phyloP scores from a whole-genome alignment of 805 yeast genomes.

The Lipomyces kockii region DNA sequence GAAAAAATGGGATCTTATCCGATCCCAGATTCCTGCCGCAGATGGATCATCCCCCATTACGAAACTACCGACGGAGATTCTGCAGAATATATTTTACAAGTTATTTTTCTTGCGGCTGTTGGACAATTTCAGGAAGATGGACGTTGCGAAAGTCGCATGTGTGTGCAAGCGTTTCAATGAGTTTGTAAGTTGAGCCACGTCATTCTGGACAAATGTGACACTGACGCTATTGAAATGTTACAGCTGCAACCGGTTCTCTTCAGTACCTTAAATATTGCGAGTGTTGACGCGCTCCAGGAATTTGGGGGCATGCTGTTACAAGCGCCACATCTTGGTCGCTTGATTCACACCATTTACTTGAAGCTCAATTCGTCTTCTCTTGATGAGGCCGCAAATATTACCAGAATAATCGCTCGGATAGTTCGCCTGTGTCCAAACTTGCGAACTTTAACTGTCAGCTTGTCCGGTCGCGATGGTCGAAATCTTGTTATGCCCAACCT shows the following conservation, averaged over 20 bases:
- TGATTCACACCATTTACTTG: constrained; percentile 13
- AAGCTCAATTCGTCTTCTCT: constrained; percentile 11
- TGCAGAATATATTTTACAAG: constrained; percentile 18
- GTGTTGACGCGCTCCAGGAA: constrained; percentile 9
- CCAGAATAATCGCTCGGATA: constrained; percentile 4
- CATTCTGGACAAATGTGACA: not conserved
- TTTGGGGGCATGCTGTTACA: constrained; percentile 7
- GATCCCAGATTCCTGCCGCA: constrained; percentile 27
- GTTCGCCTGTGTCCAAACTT: constrained; percentile 14
- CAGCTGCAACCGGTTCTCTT: constrained; percentile 25
- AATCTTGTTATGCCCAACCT: constrained; percentile 18
- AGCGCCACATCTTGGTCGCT: constrained; percentile 13
- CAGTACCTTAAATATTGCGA: constrained; percentile 7
- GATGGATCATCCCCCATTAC: constrained; percentile 22
- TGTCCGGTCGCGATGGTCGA: constrained; percentile 19
- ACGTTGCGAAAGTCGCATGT: constrained; percentile 21
- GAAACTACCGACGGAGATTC: constrained; percentile 26
- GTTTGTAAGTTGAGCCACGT: not conserved
- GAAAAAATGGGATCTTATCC: constrained; percentile 23
- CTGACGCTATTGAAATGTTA: not conserved
- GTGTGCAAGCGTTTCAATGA: constrained; percentile 5
- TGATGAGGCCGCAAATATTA: constrained; percentile 7
- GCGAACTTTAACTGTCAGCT: constrained; percentile 12
- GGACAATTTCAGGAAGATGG: constrained; percentile 18
- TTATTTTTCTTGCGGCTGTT: constrained; percentile 14